A percentile compares a stretch with the other conserved stretches of the same genome.
Evolutionary conservation across 2,329 filamentous ascomycete genomes (phyloP).

Genomic region (Scleromitrula shiraiana): DNA sequence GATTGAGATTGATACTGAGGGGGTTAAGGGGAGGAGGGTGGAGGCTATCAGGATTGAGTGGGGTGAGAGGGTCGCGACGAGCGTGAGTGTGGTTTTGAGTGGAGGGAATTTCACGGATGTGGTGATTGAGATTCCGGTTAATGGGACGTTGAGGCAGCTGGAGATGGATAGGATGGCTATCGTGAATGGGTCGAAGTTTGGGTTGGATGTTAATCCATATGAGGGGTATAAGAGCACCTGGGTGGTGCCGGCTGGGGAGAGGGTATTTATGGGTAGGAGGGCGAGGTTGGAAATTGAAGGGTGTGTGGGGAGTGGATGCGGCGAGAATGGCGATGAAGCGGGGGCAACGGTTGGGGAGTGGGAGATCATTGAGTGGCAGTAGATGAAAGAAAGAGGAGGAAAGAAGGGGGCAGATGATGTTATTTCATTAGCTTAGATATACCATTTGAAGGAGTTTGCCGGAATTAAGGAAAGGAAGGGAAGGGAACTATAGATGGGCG

Average conservation of each 20-base stretch:
- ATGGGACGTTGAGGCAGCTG: neutral
- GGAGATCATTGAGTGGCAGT: constrained; percentile 27
- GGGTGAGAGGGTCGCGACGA: neutral
- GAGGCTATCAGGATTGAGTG: neutral
- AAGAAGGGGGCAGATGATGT: no score
- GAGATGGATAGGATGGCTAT: neutral
- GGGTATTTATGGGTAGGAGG: constrained; percentile 17
- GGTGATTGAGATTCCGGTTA: neutral
- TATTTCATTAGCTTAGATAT: no score
- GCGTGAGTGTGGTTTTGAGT: neutral
- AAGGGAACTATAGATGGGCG: no score
- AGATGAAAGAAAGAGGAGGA: neutral
- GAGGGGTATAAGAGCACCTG: constrained; percentile 13
- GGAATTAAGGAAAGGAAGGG: no score
- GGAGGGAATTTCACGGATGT: no score
- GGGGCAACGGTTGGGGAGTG: constrained; percentile 45
- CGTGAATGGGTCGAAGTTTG: no score
- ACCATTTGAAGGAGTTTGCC: no score
- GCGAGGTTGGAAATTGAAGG: constrained; percentile 35
- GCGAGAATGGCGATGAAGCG: constrained; percentile 22
- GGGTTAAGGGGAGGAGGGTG: neutral
- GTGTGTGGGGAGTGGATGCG: constrained; percentile 25
- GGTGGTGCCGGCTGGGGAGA: constrained; percentile 7
- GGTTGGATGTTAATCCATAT: constrained; percentile 9
- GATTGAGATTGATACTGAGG: neutral